These are phyloP conservation scores for Ophiocordyceps camponoti-saundersi DNA, from an alignment of 2,329 filamentous ascomycete genomes.

Conservation along the genomic window DNA sequence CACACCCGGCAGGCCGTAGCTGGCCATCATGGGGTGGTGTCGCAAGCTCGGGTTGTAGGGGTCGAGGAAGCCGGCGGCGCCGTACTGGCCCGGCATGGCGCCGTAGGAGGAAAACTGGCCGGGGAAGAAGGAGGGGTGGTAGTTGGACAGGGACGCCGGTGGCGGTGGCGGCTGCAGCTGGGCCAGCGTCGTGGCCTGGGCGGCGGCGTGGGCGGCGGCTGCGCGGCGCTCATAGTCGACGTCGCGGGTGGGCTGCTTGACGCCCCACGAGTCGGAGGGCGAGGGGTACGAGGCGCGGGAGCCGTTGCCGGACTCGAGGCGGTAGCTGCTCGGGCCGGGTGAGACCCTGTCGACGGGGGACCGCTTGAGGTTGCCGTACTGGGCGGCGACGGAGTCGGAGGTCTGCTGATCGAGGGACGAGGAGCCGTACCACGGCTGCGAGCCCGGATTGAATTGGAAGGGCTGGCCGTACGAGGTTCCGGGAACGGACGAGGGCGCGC, in stretches of 20 bases:
- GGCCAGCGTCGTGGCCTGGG: not conserved
- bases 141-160: conserved; percentile 14
- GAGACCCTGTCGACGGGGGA: conserved; percentile 22
- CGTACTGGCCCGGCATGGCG: conserved; percentile 17
- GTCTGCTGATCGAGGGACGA: conserved; percentile 15
- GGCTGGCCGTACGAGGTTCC: conserved; percentile 14
- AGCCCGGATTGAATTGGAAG: conserved; percentile 30
- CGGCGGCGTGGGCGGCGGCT: conserved; percentile 3
- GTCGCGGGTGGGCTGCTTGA: conserved; percentile 16
- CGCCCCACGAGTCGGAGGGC: conserved; percentile 20
- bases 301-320: conserved; percentile 12
- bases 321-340: conserved; percentile 11
- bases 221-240: conserved; percentile 21
- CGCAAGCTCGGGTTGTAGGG: conserved; percentile 18
- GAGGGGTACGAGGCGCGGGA: conserved; percentile 10
- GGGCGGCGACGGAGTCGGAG: conserved; percentile 12
- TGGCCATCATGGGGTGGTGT: conserved; percentile 19
- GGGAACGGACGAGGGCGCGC: conserved; percentile 9
- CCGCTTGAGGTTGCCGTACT: conserved; percentile 15
- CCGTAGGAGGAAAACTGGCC: conserved; percentile 12
- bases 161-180: conserved; percentile 9
- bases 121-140: conserved; percentile 13
- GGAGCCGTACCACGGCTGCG: conserved; percentile 24
- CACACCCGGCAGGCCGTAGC: conserved; percentile 16
- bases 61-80: conserved; percentile 14